These are phyloP conservation scores for Neoarthrinium moseri DNA, from an alignment of 2,329 filamentous ascomycete genomes.

Conservation along the genomic window DNA sequence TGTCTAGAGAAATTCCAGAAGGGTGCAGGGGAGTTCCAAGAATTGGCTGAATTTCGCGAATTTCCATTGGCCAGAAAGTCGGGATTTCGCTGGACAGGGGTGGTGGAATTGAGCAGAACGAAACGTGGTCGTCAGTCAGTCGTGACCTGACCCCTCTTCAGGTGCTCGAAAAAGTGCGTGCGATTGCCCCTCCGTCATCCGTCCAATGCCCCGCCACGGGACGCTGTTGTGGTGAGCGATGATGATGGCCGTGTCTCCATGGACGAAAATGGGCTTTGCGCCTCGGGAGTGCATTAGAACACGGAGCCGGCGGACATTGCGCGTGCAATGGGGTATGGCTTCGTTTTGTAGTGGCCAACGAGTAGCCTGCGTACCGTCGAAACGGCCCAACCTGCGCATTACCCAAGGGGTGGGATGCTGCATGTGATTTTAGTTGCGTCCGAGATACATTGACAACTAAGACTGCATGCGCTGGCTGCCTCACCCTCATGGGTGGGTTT, in stretches of 20 bases:
- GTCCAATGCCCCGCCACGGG: neutral
- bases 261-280: neutral
- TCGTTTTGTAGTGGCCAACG: neutral
- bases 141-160: too few species aligned
- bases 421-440: conserved; percentile 17
- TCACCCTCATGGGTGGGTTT: conserved; percentile 1
- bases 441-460: conserved; percentile 18
- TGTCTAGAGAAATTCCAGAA: conserved; percentile 4
- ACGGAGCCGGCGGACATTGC: neutral
- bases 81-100: conserved; percentile 20
- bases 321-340: neutral
- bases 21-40: conserved; percentile 4
- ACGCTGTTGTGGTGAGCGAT: too few species aligned
- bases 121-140: too few species aligned
- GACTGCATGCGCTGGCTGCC: conserved; percentile 20
- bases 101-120: too few species aligned
- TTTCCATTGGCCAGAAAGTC: conserved; percentile 34
- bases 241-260: too few species aligned
- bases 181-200: neutral
- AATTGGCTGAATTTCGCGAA: conserved; percentile 20
- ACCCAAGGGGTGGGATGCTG: conserved; percentile 7
- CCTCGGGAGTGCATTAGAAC: neutral
- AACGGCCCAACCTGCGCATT: neutral
- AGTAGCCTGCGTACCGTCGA: neutral
- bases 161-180: neutral